Evolutionary conservation across 2,329 filamentous ascomycete genomes (phyloP), one percentile per base, ranked within the genome.

Genomic region (Diatrype stigma): DNA sequence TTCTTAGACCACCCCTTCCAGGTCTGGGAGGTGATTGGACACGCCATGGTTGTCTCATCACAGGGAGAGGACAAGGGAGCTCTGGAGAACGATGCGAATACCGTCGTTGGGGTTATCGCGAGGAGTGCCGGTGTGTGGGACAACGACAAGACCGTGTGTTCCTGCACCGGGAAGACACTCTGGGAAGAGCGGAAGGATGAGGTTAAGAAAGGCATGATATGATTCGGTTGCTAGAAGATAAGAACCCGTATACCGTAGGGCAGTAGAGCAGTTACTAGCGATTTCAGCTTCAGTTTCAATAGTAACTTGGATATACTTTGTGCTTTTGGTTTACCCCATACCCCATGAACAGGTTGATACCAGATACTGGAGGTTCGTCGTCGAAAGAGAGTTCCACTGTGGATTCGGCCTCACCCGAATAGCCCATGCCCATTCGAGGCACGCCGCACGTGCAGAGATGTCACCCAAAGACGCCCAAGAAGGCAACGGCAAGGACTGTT

Each of bases 81-180:
- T 64, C 72, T 86, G 60, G 77, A 78, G 61, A 92, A 96, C 60
- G 89, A 96, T 65, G 79, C 85, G 50, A 84, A 95, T 67, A 96
- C 91, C 19, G 76, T 96, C 47, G 89, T 96, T 2, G 94, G 94
- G 8, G 92, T 99, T 47, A 90, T 99, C 72, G 94, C 94, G 46
- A 80, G 94, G 66, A 96, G 92, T 70, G 93, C 94, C 16, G 94
- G 94, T n/a, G 87, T 96, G 55, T 99, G 94, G 94, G 93, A 96
- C 69, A 96, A 99, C 63, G 90, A 96, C 68, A 99, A 97, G 80
- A 96, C 89, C 44, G 93, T 99, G 6, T 99, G 94, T 70, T 96
- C 91, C 45, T 99, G 94, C 71, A 96, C 91, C 35, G 94, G 94
- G 3, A 97, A 97, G 82, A 97, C 92, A 51, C 82, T 99, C 11